Conservation (phyloP, 768 basidiomycete genomes). For the Tylopilus subfusipes region DNA sequence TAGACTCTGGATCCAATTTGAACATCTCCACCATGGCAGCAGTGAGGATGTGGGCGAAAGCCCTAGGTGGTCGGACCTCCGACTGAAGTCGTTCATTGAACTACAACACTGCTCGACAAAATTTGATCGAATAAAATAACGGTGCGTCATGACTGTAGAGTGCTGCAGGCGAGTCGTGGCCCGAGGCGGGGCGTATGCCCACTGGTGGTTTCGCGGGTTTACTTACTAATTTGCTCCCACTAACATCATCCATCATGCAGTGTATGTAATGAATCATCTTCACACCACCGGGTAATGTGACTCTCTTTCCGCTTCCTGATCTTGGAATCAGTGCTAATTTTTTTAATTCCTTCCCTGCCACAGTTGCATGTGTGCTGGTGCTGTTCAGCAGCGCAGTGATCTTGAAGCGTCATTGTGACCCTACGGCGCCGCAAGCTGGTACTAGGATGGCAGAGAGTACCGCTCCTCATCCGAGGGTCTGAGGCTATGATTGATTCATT, state of each 20-base stretch:
- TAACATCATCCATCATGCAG: not conserved
- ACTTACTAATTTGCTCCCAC: not conserved
- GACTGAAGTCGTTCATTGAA: too few relatives aligned
- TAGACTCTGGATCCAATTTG: too few relatives aligned
- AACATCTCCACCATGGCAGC: too few relatives aligned
- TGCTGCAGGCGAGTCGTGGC: too few relatives aligned
- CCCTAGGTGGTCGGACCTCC: too few relatives aligned
- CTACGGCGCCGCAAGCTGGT: constrained; percentile 2
- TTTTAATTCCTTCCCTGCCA: not conserved
- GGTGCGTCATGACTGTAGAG: not conserved
- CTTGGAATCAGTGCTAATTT: not conserved
- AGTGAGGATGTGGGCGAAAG: too few relatives aligned
- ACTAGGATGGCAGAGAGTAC: not conserved
- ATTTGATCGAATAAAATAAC: too few relatives aligned
- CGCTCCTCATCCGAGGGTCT: constrained; percentile 1
- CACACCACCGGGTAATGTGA: not conserved
- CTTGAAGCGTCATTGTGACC: not conserved
- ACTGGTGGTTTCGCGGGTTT: not conserved
- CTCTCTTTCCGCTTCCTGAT: not conserved
- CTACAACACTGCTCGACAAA: too few relatives aligned
- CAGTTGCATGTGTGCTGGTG: not conserved
- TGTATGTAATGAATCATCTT: not conserved
- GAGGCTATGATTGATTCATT: constrained; percentile 20
- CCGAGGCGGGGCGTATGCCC: not conserved
- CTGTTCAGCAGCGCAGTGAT: not conserved